These are phyloP conservation scores for Globisporangium lucens DNA, from an alignment of 352 stramenopile species.

Conservation along the genomic window DNA sequence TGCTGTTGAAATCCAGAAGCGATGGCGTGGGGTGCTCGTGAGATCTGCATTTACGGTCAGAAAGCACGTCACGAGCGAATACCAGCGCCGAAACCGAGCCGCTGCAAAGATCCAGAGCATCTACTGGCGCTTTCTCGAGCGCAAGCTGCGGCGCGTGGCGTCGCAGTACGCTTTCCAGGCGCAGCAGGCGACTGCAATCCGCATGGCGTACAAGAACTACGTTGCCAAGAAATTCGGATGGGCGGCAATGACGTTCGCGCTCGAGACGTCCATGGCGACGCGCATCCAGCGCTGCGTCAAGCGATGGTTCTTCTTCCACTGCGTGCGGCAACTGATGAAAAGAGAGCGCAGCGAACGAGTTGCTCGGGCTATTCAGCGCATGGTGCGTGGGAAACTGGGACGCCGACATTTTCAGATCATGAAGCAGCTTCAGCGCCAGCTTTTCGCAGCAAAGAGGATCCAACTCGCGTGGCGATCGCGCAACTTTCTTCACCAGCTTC, in stretches of 20 bases:
- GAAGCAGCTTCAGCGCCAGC: not conserved
- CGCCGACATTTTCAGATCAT: slow-evolving; percentile 5
- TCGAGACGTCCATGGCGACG: slow-evolving; percentile 38
- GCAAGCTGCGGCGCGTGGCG: slow-evolving; percentile 25
- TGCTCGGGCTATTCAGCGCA: slow-evolving; percentile 27
- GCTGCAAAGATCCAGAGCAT: slow-evolving; percentile 36
- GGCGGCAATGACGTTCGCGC: slow-evolving; percentile 33
- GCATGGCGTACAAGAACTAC: slow-evolving; percentile 53
- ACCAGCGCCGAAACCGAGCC: slow-evolving; percentile 27
- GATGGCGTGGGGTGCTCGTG: slow-evolving; percentile 27
- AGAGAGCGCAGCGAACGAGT: slow-evolving; percentile 21
- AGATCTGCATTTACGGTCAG: not conserved
- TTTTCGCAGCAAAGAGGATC: slow-evolving; percentile 19
- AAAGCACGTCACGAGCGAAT: not conserved
- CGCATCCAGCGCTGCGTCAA: slow-evolving; percentile 32
- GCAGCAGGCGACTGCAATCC: slow-evolving; percentile 32
- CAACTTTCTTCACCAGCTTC: slow-evolving; percentile 20
- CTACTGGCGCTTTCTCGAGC: slow-evolving; percentile 26
- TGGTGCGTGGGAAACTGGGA: slow-evolving; percentile 19
- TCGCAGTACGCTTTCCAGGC: slow-evolving; percentile 11
- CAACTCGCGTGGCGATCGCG: slow-evolving; percentile 35
- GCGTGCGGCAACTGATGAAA: slow-evolving; percentile 15
- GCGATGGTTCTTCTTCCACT: slow-evolving; percentile 31
- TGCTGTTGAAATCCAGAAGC: slow-evolving; percentile 20
- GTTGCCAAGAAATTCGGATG: slow-evolving; percentile 65